Percentiles rank a stretch among this genome's conserved stretches.
Conservation (phyloP, 306 rosid species). For the Citrullus colocynthis region DNA sequence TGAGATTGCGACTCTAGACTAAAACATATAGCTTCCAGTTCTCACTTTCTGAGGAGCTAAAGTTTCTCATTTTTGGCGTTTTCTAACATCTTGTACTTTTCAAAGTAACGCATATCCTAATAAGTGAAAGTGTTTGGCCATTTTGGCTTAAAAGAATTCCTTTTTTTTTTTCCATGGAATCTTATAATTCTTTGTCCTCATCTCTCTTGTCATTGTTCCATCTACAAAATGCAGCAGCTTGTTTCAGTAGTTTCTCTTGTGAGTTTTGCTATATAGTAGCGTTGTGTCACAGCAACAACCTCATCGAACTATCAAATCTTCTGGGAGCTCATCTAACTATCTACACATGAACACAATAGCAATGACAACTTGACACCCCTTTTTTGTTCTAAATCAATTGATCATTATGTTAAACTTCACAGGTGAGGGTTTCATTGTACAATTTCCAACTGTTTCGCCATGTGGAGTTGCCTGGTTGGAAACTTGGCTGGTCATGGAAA, state of each 20-base stretch:
- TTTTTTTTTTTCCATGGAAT: too few species aligned
- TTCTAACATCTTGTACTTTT: too few species aligned
- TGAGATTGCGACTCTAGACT: neutral
- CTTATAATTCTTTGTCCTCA: neutral
- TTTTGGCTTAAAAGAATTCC: too few species aligned
- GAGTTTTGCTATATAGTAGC: neutral
- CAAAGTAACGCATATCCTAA: too few species aligned
- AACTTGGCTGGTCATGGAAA: slow-evolving; percentile 52
- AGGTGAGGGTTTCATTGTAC: slow-evolving; percentile 48
- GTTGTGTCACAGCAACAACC: neutral
- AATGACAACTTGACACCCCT: neutral
- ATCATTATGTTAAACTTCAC: neutral
- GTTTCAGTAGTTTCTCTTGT: neutral
- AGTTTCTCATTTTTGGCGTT: neutral
- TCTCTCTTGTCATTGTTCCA: neutral
- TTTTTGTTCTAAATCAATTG: neutral
- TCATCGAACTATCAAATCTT: neutral
- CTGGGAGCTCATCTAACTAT: neutral
- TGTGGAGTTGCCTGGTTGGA: slow-evolving; percentile 69
- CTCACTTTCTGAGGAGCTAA: neutral
- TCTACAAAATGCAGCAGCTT: neutral
- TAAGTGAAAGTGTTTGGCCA: too few species aligned
- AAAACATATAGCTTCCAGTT: neutral
- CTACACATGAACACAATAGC: neutral
- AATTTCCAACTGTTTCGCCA: slow-evolving; percentile 59